Base-by-base conservation (phyloP, 306 rosid genomes). In the Quercus variabilis region DNA sequence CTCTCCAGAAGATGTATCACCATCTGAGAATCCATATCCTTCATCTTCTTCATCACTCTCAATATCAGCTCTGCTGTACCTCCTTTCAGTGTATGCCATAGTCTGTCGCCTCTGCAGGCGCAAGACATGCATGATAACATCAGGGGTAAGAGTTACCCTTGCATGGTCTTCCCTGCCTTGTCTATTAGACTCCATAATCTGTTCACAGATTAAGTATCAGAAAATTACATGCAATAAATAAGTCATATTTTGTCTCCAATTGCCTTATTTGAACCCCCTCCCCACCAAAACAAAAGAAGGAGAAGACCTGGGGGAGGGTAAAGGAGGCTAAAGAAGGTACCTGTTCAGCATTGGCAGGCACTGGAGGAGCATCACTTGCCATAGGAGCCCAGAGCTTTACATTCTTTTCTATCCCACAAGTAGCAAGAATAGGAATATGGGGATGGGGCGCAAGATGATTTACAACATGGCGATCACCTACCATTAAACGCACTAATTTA, bases 391-490 rank as follows among this genome's bases (percentile, higher is more conserved):
- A 87, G 5, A 89, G 81, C 82, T 89, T 89, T 51, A 89, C 87
- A 77, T 75, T 76, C 18, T 80, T 85, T 75, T 87, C 91, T 20
- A 85, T 77, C 33, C 91, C 91, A 78, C 89, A 80, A 76, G 88
- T 87, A 43, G 91, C 93, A 46, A 89, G 58, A 63, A 87, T 35
- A 54, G 89, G 91, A 55, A 74, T 67, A 76, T 81, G 88, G 0
- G 92, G 92, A 80, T 87, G 92, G 25, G 85, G 41, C 81, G 83
- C 90, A 30, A 89, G 86, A 58, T 86, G 90, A 80, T 85, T 89
- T 62, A 85, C 85, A 78, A 81, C 75, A 26, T 73, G 75, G 54
- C 55, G 79, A 82, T 87, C 93, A 43, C 93, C 91, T 4, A 69
- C 68, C 89, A 89, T 84, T 83, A 86, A 62, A 73, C 86, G 84